These are phyloP conservation scores for Euphorbia schlechtendalii DNA, from an alignment of 441 rosid species.

Conservation along the genomic window DNA sequence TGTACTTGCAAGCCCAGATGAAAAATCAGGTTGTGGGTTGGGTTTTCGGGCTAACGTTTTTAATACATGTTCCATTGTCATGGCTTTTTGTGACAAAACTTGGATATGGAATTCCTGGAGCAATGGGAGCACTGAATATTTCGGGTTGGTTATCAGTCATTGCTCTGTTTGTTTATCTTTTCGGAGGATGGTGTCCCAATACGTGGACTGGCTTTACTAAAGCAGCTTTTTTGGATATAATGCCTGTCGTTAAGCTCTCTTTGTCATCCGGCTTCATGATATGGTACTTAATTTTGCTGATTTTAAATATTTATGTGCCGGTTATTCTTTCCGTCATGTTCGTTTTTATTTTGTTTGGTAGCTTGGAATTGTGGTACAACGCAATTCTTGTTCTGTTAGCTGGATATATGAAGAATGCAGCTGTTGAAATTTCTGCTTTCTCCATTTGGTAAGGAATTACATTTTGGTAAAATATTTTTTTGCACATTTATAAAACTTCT, in stretches of 20 bases:
- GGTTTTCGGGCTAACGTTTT: slow-evolving; percentile 30
- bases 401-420: slow-evolving; percentile 53
- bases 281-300: slow-evolving; percentile 27
- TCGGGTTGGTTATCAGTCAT: slow-evolving; percentile 36
- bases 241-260: slow-evolving; percentile 58
- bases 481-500: too few relatives aligned
- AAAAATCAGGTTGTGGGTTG: slow-evolving; percentile 46
- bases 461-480: background rate
- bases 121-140: slow-evolving; percentile 45
- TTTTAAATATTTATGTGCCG: too few relatives aligned
- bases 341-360: slow-evolving; percentile 15
- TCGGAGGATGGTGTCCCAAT: slow-evolving; percentile 62
- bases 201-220: slow-evolving; percentile 62
- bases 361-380: slow-evolving; percentile 62
- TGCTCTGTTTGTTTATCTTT: slow-evolving; percentile 44
- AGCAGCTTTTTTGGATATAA: slow-evolving; percentile 45
- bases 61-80: slow-evolving; percentile 38
- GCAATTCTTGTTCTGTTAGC: slow-evolving; percentile 51
- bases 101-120: slow-evolving; percentile 47
- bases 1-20: slow-evolving; percentile 61
- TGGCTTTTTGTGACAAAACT: slow-evolving; percentile 49
- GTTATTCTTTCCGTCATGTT: background rate
- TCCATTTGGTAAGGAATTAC: slow-evolving; percentile 47
- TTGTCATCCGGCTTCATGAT: slow-evolving; percentile 66
- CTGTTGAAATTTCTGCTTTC: slow-evolving; percentile 49